Evolutionary conservation across 108 stramenopile genomes (phyloP).

Genomic region (Fragilariopsis cylindrus): DNA sequence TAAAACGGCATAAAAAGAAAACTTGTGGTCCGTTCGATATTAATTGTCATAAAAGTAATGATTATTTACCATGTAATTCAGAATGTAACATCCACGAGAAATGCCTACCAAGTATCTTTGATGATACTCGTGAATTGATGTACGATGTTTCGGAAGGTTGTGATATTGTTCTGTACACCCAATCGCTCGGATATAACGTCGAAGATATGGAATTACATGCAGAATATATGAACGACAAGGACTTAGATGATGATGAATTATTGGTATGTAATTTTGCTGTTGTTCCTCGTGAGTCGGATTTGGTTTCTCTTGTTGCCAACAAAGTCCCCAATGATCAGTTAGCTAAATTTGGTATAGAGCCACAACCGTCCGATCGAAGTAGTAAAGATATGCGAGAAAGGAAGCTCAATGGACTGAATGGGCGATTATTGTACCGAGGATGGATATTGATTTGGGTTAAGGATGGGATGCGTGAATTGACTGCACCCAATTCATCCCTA

Average conservation of each 20-base stretch:
- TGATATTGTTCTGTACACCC: conserved; percentile 72
- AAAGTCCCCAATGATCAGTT: conserved; percentile 57
- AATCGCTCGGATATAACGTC: conserved; percentile 59
- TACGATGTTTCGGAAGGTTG: conserved; percentile 64
- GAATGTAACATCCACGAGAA: conserved; percentile 63
- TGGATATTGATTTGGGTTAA: conserved; percentile 67
- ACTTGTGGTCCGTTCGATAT: conserved; percentile 51
- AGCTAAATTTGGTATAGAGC: conserved; percentile 44
- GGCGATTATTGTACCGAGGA: conserved; percentile 64
- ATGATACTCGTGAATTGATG: conserved; percentile 38
- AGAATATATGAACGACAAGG: conserved; percentile 55
- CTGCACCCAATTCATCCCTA: conserved; percentile 41
- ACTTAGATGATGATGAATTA: conserved; percentile 40
- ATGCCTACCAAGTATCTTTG: conserved; percentile 71
- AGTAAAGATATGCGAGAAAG: conserved; percentile 21
- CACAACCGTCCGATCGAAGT: conserved; percentile 17
- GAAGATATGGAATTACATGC: conserved; percentile 45
- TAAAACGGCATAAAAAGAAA: conserved; percentile 38
- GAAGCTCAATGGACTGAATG: conserved; percentile 53
- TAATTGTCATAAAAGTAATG: conserved; percentile 42
- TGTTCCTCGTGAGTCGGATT: conserved; percentile 59
- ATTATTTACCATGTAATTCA: conserved; percentile 61
- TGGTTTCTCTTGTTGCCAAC: conserved; percentile 48
- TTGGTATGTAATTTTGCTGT: conserved; percentile 76
- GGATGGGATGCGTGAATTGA: conserved; percentile 48